Evolutionary conservation across 805 yeast species (phyloP), one percentile per base, ranked within the genome.

Genomic region (Peterozyma toletana): DNA sequence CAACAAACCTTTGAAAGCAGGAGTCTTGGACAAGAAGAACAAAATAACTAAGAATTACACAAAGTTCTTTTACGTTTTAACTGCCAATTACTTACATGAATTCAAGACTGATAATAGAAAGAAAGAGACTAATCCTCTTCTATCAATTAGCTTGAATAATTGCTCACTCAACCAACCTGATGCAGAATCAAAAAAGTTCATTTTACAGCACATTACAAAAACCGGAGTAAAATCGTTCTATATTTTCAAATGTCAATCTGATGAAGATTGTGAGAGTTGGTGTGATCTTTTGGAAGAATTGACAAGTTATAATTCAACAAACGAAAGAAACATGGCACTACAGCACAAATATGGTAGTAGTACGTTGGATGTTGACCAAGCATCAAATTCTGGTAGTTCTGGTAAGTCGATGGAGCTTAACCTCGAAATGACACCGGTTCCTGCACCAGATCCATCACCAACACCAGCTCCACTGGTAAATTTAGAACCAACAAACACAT

Each of bases 61-160:
- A 2, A 70, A 72, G 50, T 78, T 80, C 35, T 82, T 78, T 69
- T 83, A 79, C 51, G 84, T 83, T 11, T 65, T 83, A 45, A 80
- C 88, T 5, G 77, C 83, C 53, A 79, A 77, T 53, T 81, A 70
- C 48, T 57, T 83, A 34, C 88, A 81, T 59, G 88, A 83, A 58
- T 83, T 81, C 60, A 78, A 74, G 53, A 63, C 79, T 0, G 58
- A 66, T 27, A 80, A 77, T 57, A 65, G 81, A 35, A 76, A 72
- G 52, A 73, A 74, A 48, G 83, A 78, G 40, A 71, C 71, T 47
- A 55, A 54, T 21, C 78, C 77, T 5, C 42, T 67, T 3, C 55
- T 62, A 50, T 71, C 77, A 35, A 62, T 69, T 38, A 53, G 67
- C 29, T 51, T 73, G 34, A 64, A 67, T 48, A 58, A 62, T 33